Conservation (phyloP, 768 basidiomycete species). For the Termitomyces sp. region DNA sequence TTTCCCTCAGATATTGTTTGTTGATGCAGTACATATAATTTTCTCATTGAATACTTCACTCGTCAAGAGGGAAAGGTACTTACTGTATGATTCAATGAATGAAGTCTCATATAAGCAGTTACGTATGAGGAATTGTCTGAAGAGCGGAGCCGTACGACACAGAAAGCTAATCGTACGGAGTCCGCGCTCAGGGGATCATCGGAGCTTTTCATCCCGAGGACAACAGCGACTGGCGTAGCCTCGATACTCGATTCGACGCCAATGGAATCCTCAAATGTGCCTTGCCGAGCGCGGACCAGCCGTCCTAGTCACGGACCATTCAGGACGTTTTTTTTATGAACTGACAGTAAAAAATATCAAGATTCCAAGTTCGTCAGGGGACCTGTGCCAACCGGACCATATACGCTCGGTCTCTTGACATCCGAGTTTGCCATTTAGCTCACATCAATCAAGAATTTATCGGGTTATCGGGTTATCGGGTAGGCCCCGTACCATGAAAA, state of each 20-base stretch:
- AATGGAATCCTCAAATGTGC: not conserved
- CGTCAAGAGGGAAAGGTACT: not conserved
- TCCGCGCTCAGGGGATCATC: conserved; percentile 6
- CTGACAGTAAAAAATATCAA: not conserved
- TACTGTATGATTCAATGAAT: not conserved
- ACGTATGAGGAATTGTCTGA: not conserved
- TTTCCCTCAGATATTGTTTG: no score
- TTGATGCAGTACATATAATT: not conserved
- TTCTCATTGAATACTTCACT: not conserved
- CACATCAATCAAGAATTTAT: not conserved
- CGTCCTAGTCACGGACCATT: not conserved
- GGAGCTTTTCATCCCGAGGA: not conserved
- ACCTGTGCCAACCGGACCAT: not conserved
- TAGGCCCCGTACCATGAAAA: not conserved
- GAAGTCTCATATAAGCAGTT: not conserved
- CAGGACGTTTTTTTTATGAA: not conserved
- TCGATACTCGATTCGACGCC: not conserved
- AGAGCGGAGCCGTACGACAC: not conserved
- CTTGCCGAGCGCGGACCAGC: not conserved
- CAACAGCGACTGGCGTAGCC: not conserved
- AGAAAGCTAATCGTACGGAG: conserved; percentile 4
- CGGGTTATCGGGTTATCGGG: no score
- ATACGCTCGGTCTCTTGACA: not conserved
- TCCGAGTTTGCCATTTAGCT: not conserved
- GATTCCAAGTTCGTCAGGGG: not conserved